Conservation (phyloP, 2,329 filamentous ascomycete species). For the Sordariomycetes sp. region DNA sequence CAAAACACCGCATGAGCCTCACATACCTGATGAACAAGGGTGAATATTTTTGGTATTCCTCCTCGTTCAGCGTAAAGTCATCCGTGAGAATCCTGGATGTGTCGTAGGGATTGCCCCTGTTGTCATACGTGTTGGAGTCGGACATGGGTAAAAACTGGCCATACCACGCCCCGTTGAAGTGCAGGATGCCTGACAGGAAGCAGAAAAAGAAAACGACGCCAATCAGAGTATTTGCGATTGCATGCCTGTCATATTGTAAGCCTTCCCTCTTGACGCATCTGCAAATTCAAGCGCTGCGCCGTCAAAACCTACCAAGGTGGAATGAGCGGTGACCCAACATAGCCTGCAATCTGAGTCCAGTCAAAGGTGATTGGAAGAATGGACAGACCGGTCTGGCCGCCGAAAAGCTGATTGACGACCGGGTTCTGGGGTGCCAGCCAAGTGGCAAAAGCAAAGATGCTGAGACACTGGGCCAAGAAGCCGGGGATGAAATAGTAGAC, state of each 20-base stretch:
- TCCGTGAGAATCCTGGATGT: constrained; percentile 52
- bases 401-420: constrained; percentile 65
- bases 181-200: constrained; percentile 46
- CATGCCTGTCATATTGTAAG: constrained; percentile 41
- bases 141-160: constrained; percentile 58
- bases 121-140: constrained; percentile 63
- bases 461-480: constrained; percentile 59
- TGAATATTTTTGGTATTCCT: constrained; percentile 58
- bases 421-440: constrained; percentile 63
- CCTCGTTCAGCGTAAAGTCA: constrained; percentile 52
- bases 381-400: constrained; percentile 57
- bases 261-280: no score
- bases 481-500: constrained; percentile 63
- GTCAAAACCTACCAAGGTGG: constrained; percentile 48
- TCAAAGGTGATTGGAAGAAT: constrained; percentile 67
- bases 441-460: constrained; percentile 61
- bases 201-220: constrained; percentile 59
- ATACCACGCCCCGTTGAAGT: constrained; percentile 60
- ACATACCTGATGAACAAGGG: constrained; percentile 52
- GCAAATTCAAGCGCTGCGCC: no score
- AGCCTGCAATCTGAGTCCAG: constrained; percentile 66
- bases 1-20: no score
- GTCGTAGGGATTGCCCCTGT: constrained; percentile 56
- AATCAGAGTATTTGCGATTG: constrained; percentile 63
- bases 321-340: constrained; percentile 57